A percentile compares a stretch with the other conserved stretches of the same genome.
Evolutionary conservation across 441 rosid species (phyloP).

Genomic region (Isatis lusitanica): DNA sequence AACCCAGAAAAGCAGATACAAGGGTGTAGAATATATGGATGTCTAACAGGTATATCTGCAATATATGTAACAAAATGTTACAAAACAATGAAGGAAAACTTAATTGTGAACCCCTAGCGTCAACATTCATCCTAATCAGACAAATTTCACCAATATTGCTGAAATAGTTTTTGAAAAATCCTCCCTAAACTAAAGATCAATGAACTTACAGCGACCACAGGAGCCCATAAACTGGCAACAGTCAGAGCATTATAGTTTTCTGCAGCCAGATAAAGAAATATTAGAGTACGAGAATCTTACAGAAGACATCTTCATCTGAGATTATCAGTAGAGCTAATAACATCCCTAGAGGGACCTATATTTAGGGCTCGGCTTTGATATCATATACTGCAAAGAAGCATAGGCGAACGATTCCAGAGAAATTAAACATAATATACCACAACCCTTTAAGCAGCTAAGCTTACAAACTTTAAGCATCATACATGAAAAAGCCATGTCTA

Average conservation of each 20-base stretch:
- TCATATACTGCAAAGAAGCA: constrained; percentile 15
- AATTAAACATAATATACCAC: constrained; percentile 6
- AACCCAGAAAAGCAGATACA: constrained; percentile 87
- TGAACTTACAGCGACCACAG: constrained; percentile 86
- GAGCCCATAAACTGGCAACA: constrained; percentile 89
- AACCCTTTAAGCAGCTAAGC: constrained; percentile 12
- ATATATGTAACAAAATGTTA: constrained; percentile 28
- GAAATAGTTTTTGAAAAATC: constrained; percentile 4
- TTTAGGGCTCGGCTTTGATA: constrained; percentile 14
- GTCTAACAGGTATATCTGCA: constrained; percentile 93
- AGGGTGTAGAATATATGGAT: constrained; percentile 83
- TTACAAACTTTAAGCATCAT: constrained; percentile 1
- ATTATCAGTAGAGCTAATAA: constrained; percentile 8
- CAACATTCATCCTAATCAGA: constrained; percentile 18
- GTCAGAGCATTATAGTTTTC: constrained; percentile 95
- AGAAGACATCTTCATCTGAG: not conserved
- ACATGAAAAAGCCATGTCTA: constrained; percentile 6
- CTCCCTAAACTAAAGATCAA: constrained; percentile 18
- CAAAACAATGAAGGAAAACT: constrained; percentile 16
- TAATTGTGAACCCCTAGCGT: constrained; percentile 7
- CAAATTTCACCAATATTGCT: constrained; percentile 26
- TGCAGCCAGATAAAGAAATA: constrained; percentile 48
- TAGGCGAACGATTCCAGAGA: not conserved
- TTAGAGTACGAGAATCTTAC: constrained; percentile 23
- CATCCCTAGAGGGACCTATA: constrained; percentile 14